These are phyloP conservation scores for Inosperma sp. DNA, from an alignment of 768 basidiomycete species.

Conservation along the genomic window DNA sequence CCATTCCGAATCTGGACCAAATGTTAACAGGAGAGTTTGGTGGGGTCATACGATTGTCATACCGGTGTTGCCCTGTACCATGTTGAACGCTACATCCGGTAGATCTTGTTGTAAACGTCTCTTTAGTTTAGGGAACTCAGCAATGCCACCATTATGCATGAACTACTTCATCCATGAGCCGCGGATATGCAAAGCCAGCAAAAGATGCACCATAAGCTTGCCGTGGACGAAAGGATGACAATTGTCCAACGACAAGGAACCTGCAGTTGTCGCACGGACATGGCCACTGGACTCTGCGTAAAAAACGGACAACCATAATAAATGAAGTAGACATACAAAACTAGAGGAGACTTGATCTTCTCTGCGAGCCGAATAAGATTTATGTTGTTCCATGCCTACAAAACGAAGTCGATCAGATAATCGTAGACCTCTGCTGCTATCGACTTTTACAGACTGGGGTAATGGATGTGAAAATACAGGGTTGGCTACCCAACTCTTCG, in stretches of 20 bases:
- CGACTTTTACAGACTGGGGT: constrained; percentile 61
- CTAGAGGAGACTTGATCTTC: constrained; percentile 93
- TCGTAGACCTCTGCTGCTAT: neutral
- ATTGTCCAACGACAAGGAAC: constrained; percentile 87
- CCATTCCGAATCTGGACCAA: constrained; percentile 84
- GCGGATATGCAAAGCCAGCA: neutral
- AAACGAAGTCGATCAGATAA: neutral
- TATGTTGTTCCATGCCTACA: constrained; percentile 92
- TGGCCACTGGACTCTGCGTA: constrained; percentile 55
- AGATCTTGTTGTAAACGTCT: constrained; percentile 71
- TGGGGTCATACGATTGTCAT: constrained; percentile 13
- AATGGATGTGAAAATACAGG: constrained; percentile 94
- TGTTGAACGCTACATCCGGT: constrained; percentile 79
- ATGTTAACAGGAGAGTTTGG: neutral
- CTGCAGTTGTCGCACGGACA: constrained; percentile 91
- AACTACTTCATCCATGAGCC: constrained; percentile 48
- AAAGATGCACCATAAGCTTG: constrained; percentile 73
- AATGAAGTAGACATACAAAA: constrained; percentile 60
- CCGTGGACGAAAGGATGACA: constrained; percentile 94
- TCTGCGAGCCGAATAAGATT: constrained; percentile 93
- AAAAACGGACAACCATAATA: neutral
- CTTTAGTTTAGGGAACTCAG: constrained; percentile 78
- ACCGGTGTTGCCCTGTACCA: constrained; percentile 93
- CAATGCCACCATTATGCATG: constrained; percentile 97
- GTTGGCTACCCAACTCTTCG: constrained; percentile 78